Conservation (phyloP, 768 basidiomycete species). For the Piloderma croceum region DNA sequence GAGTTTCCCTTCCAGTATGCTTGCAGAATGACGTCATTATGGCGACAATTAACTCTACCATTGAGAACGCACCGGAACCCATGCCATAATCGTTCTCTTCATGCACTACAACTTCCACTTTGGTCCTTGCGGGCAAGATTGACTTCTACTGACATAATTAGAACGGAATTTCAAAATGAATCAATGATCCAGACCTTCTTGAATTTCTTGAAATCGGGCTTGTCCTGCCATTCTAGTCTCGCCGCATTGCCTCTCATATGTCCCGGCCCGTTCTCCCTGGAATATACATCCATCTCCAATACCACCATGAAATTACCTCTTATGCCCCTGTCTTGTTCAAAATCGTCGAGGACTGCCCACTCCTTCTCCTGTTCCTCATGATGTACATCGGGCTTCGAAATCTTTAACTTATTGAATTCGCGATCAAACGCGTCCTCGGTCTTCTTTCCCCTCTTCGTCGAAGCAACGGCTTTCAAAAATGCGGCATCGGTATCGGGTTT, state of each 20-base stretch:
- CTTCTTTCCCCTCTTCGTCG: constrained; percentile 64
- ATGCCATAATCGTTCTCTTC: constrained; percentile 52
- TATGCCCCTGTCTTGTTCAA: constrained; percentile 55
- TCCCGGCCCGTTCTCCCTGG: constrained; percentile 22
- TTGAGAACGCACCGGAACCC: constrained; percentile 38
- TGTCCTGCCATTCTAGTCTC: constrained; percentile 40
- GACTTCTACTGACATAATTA: constrained; percentile 31
- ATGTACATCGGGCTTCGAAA: constrained; percentile 56
- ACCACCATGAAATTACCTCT: constrained; percentile 80
- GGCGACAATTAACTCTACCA: constrained; percentile 4
- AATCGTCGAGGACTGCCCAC: constrained; percentile 60
- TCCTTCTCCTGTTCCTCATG: constrained; percentile 43
- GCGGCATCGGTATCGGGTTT: constrained; percentile 61
- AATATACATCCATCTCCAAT: constrained; percentile 55
- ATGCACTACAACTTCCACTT: constrained; percentile 47
- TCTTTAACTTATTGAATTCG: constrained; percentile 73
- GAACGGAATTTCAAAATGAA: background rate
- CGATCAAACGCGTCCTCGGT: constrained; percentile 67
- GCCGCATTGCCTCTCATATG: constrained; percentile 16
- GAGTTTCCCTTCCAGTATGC: constrained; percentile 52
- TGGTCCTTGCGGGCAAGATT: constrained; percentile 21
- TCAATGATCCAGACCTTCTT: constrained; percentile 46
- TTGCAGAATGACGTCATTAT: constrained; percentile 17
- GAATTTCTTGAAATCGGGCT: constrained; percentile 74
- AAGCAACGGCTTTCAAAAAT: constrained; percentile 70